Evolutionary conservation across 2,329 filamentous ascomycete genomes (phyloP).

Genomic region (Colletotrichum tropicale): DNA sequence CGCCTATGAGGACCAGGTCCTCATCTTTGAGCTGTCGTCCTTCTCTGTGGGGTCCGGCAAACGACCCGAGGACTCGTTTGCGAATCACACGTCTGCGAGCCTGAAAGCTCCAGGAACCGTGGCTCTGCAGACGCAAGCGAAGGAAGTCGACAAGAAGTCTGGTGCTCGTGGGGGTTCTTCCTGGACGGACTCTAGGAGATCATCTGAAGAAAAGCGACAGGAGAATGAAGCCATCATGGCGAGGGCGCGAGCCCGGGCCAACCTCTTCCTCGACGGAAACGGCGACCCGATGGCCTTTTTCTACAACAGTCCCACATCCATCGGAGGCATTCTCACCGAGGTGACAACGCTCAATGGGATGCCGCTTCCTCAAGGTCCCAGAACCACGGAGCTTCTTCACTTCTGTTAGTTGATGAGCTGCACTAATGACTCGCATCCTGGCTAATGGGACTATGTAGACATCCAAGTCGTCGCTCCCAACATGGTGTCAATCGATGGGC

Average conservation of each 20-base stretch:
- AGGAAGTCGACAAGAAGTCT: not conserved
- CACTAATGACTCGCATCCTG: not conserved
- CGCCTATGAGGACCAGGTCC: slow-evolving; percentile 10
- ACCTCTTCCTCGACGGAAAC: slow-evolving; percentile 22
- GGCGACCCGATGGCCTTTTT: slow-evolving; percentile 24
- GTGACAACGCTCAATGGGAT: slow-evolving; percentile 42
- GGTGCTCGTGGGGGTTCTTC: not conserved
- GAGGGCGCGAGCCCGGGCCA: not conserved
- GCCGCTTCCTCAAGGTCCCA: slow-evolving; percentile 24
- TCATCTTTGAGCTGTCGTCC: slow-evolving; percentile 12
- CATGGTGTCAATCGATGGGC: slow-evolving; percentile 33
- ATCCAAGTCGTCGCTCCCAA: slow-evolving; percentile 30
- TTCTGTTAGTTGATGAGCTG: slow-evolving; percentile 26
- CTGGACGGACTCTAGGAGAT: not conserved
- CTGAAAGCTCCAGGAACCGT: not conserved
- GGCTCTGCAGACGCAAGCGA: not conserved
- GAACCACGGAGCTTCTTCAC: slow-evolving; percentile 29
- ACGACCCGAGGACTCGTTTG: not conserved
- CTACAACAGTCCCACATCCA: slow-evolving; percentile 15
- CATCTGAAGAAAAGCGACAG: not conserved
- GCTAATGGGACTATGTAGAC: slow-evolving; percentile 17
- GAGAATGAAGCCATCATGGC: not conserved
- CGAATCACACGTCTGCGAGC: not conserved
- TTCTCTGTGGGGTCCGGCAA: not conserved
- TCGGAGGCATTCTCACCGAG: slow-evolving; percentile 25